Base-by-base conservation (phyloP, 257 asterid species). In the Osmanthus fragrans region DNA sequence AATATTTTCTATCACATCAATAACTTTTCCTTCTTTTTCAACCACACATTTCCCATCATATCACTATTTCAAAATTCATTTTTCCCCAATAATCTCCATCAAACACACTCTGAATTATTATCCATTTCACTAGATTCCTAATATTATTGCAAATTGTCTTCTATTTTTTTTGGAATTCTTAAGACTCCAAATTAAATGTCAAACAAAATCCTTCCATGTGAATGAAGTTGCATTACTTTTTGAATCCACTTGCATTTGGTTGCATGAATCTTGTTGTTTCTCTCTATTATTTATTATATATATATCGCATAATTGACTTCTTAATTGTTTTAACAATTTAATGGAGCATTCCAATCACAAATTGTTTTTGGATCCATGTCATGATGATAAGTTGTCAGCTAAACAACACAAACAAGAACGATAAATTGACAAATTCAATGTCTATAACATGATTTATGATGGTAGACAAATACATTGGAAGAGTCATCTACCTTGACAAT, bases 361-460 rank as follows among this genome's bases (percentile, higher is more conserved):
- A 58, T 29, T 10, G 7, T 56, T 9, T 39, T 42, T 65, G 75
- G n/a, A n/a, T 73, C 11, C 76, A 69, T 39, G 80, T 45, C 51
- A 15, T 76, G 77, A 64, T 70, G 76, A 63, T 51, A 56, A 81
- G 63, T 63, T 77, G 80, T 80, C 85, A 82, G 80, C 82, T 69
- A 73, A 82, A 60, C 80, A 74, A 74, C 77, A 77, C 82, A 30
- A 73, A 58, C 80, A 77, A 42, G 76, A 82, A 82, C 80, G 78
- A 10, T 63, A 25, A 4, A 63, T 63, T 63, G 69, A 63, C 69
- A 25, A 63, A 25, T 23, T 21, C 69, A 63, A 63, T 60, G 67
- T 23, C 15, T 19, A 18, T 7, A 54, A 54, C 2, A 54, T 19
- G 25, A 54, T 54, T 49, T 18, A 7, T 19, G 7, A 54, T 19